Base-by-base conservation (phyloP, 805 yeast species). In the Teunomyces lycoperdinae region DNA sequence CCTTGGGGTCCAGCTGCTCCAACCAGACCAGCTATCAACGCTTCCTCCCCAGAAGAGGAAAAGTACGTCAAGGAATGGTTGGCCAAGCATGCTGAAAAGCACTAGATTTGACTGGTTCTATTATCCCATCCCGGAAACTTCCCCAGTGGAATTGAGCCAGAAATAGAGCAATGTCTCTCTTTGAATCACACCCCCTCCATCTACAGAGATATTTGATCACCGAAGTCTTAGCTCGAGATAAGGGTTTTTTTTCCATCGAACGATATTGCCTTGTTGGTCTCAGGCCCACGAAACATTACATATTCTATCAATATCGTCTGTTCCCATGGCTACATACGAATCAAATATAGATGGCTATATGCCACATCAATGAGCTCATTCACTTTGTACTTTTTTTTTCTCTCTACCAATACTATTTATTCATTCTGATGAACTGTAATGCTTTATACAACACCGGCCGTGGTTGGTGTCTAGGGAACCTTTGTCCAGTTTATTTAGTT, bases 1-100 rank as follows among this genome's bases (percentile, higher is more conserved):
- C 89, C 91, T 68, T 83, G 85, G 87, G 72, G 74, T 51, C 71
- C 82, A 24, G 75, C 79, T 55, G 76, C 82, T 56, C 79, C 85
- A 60, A 74, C 78, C 52, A 76, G 73, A 58, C 90, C 94, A 41
- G 74, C 83, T 35, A 79, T 89, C 67, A 80, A 81, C 55, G 96
- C 96, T 55, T 69, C 82, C 48, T 80, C 90, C 44, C 83, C 89
- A 58, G 97, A 89, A 63, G 97, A 91, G 76, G 96, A 88, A 70
- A 83, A 85, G 68, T 91, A 87, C 75, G 85, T 91, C 62, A 63
- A 68, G 62, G 70, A 77, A 72, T 66, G 87, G 83, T 61, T 90
- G 81, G 77, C 75, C 83, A 70, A 73, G 70, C 58, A 77, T 68
- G 64, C 66, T 43, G 71, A 65, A 51, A 55, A 54, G 56, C 57